Conservation (phyloP, 768 basidiomycete species). For the Phlebiopsis gigantea region DNA sequence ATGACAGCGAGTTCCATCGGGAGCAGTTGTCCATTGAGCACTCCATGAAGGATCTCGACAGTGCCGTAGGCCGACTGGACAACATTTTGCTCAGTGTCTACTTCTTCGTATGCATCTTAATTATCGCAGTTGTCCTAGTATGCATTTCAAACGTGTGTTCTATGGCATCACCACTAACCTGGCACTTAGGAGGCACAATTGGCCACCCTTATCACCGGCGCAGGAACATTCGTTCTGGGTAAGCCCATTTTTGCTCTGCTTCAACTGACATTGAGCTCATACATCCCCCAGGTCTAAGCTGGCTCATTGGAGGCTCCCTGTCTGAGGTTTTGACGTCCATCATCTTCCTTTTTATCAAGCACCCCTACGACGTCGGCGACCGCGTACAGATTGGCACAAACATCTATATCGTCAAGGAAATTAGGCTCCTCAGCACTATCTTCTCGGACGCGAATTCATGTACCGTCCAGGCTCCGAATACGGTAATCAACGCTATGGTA, state of each 20-base stretch:
- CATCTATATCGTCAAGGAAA: constrained; percentile 80
- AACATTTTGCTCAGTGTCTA: constrained; percentile 83
- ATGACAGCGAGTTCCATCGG: constrained; percentile 67
- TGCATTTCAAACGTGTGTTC: constrained; percentile 20
- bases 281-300: constrained; percentile 54
- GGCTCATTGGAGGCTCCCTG: constrained; percentile 80
- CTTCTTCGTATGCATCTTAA: constrained; percentile 63
- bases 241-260: constrained; percentile 2
- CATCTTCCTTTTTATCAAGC: constrained; percentile 89
- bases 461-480: constrained; percentile 70
- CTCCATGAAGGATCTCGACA: constrained; percentile 86
- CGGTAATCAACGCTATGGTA: constrained; percentile 50
- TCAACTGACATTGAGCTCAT: background rate
- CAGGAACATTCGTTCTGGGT: constrained; percentile 57
- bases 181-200: constrained; percentile 60
- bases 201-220: constrained; percentile 68
- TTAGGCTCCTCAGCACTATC: constrained; percentile 74
- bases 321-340: constrained; percentile 80
- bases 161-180: constrained; percentile 7
- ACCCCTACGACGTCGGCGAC: constrained; percentile 82
- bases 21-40: constrained; percentile 81
- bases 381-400: constrained; percentile 48
- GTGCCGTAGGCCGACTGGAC: constrained; percentile 81
- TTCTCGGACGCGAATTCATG: constrained; percentile 57
- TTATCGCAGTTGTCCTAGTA: constrained; percentile 81